Percentiles rank a stretch among this genome's conserved stretches.
Conservation (phyloP, 768 basidiomycete species). For the Leucogyrophana mollusca region DNA sequence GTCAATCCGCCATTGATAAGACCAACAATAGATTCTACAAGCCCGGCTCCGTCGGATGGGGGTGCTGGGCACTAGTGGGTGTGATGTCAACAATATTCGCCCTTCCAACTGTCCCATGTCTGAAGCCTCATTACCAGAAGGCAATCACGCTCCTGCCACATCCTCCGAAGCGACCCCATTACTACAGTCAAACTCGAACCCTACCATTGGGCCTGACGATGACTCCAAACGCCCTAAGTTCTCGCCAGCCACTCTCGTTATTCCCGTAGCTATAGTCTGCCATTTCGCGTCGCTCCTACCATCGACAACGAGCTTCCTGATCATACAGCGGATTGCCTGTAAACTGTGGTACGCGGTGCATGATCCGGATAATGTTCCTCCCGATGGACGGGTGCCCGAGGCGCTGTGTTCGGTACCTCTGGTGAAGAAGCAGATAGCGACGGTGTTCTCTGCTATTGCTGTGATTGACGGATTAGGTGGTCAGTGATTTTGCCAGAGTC, state of each 20-base stretch:
- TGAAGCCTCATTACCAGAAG: too few species aligned
- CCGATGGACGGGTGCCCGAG: conserved; percentile 6
- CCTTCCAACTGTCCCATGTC: too few species aligned
- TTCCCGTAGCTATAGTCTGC: conserved; percentile 24
- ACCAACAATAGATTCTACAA: too few species aligned
- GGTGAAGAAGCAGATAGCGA: conserved; percentile 20
- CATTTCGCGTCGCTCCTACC: conserved; percentile 20
- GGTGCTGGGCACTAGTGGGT: too few species aligned
- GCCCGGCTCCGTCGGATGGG: too few species aligned
- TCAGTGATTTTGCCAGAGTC: conserved; percentile 7
- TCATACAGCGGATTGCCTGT: conserved; percentile 26
- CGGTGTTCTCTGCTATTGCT: conserved; percentile 13
- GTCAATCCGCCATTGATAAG: too few species aligned
- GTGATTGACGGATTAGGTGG: conserved; percentile 17
- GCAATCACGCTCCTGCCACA: too few species aligned
- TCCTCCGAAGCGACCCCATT: too few species aligned
- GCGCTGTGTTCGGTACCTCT: conserved; percentile 19
- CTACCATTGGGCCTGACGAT: too few species aligned
- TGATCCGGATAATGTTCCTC: conserved; percentile 12
- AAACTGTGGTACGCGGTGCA: conserved; percentile 18
- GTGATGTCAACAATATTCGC: too few species aligned
- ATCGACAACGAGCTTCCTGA: conserved; percentile 23
- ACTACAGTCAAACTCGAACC: too few species aligned
- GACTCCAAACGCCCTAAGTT: neutral
- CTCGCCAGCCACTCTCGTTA: conserved; percentile 19